Evolutionary conservation across 345 rosid species (phyloP), one percentile per base, ranked within the genome.

Genomic region (Moricandia arvensis): DNA sequence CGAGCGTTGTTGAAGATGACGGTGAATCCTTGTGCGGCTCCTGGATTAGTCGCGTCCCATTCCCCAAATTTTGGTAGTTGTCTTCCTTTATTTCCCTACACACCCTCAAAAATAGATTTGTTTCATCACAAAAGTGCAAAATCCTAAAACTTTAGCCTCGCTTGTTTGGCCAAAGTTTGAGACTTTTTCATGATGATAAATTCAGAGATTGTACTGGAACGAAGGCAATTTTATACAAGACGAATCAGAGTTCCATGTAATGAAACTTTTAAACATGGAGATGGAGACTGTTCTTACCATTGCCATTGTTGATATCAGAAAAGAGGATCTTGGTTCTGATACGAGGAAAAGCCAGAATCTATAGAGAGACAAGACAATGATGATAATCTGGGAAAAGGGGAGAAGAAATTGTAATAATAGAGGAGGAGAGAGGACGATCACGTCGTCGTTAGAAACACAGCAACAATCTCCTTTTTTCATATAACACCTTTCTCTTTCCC

Each of bases 21-120:
- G 34, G 99, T 94, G 79, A 91, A 94, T 74, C 99, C 99, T 82
- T 91, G 86, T 1, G 98, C 98, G 6, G 98, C 84, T 24, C 91
- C 91, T 58, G 98, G 97, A 78, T 94, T 91, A 77, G 80, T 89
- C 58, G 91, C 96, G 69, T 94, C 99, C 97, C 99, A 94, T 84
- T 94, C 99, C 65, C 99, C 99, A 63, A 94, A 94, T 82, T 91
- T 94, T 31, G 99, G 99, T 77, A 91, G 86, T 63, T 87, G 91
- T 69, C 86, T 90, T 73, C 96, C 97, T 79, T 77, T 83, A 34
- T 93, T 97, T 91, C 89, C 87, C 71, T 74, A 60, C 16, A 43
- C 47, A 10, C 53, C 51, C 51, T n/a, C 13, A 45, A 45, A 7
- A 13, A 45, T 16, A 45, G 53, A n/a, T 45, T 43, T 6, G 37